phyloP scores from a whole-genome alignment of 257 asterid genomes.

The Rauvolfia tetraphylla region DNA sequence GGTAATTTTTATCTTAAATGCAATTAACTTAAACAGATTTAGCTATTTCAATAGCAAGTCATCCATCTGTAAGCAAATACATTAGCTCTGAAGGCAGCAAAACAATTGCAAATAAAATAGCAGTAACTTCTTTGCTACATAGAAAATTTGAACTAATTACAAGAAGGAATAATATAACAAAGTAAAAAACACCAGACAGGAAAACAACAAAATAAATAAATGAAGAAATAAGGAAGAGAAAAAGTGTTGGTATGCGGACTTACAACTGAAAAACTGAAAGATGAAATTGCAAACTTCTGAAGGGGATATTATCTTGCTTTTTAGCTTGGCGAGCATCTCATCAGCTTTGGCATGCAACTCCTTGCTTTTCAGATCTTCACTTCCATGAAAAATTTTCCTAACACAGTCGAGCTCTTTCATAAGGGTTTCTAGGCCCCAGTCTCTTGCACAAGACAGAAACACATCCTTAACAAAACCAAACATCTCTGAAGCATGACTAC shows the following conservation, averaged over 20 bases:
- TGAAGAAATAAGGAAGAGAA: neutral
- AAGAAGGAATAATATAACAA: neutral
- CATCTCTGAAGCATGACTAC: conserved; percentile 84
- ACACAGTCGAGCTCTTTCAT: conserved; percentile 83
- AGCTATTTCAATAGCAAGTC: neutral
- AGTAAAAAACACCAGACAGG: neutral
- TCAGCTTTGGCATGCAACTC: conserved; percentile 63
- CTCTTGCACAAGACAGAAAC: conserved; percentile 61
- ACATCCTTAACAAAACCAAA: conserved; percentile 91
- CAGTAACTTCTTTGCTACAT: neutral
- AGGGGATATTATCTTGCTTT: conserved; percentile 58
- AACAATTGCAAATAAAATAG: neutral
- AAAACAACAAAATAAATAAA: neutral
- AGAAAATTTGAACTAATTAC: neutral
- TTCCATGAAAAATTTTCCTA: conserved; percentile 51
- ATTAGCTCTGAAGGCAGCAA: neutral
- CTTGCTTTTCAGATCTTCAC: conserved; percentile 82
- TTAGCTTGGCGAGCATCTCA: conserved; percentile 58
- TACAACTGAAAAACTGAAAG: conserved; percentile 74
- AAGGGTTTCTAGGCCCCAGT: conserved; percentile 61
- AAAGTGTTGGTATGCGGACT: conserved; percentile 34
- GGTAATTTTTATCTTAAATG: neutral
- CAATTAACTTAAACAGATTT: neutral
- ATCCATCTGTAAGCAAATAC: neutral
- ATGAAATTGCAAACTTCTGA: conserved; percentile 61